Conservation (phyloP, 1,139 yeast species). For the Kodamaea sp. region DNA sequence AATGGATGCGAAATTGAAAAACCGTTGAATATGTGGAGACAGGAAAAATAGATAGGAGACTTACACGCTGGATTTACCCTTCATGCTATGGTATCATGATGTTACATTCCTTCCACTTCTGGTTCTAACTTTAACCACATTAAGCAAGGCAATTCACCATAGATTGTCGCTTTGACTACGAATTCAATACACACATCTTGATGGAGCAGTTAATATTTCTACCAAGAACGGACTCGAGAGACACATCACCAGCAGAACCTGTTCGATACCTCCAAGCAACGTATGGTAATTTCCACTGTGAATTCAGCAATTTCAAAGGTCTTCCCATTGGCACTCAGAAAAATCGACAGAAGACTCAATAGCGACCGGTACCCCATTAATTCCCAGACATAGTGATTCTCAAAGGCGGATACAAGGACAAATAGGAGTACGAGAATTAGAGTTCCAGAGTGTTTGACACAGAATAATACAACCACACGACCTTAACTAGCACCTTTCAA, state of each 20-base stretch:
- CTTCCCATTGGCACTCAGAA: constrained; percentile 90
- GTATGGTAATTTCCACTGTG: constrained; percentile 83
- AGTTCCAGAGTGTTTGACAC: too few relatives aligned
- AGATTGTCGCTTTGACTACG: constrained; percentile 93
- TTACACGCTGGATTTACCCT: too few relatives aligned
- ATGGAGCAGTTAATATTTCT: constrained; percentile 76
- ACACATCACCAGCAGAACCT: constrained; percentile 28
- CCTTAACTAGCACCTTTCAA: too few relatives aligned
- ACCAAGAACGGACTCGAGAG: constrained; percentile 68
- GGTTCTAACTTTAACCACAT: too few relatives aligned
- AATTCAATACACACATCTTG: constrained; percentile 86
- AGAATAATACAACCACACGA: too few relatives aligned
- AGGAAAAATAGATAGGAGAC: too few relatives aligned
- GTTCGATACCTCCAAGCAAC: constrained; percentile 23
- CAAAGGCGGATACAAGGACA: constrained; percentile 86
- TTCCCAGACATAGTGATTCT: constrained; percentile 88
- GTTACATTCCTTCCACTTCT: too few relatives aligned
- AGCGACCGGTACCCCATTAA: constrained; percentile 72
- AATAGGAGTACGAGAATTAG: too few relatives aligned
- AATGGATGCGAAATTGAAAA: too few relatives aligned
- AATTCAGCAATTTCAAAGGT: constrained; percentile 88
- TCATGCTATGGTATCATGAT: too few relatives aligned
- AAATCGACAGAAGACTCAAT: constrained; percentile 76
- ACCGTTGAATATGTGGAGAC: too few relatives aligned
- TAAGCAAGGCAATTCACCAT: too few relatives aligned